Evolutionary conservation across 1,139 yeast species (phyloP).

Genomic region (Zhuliangozyma blackwelliae): DNA sequence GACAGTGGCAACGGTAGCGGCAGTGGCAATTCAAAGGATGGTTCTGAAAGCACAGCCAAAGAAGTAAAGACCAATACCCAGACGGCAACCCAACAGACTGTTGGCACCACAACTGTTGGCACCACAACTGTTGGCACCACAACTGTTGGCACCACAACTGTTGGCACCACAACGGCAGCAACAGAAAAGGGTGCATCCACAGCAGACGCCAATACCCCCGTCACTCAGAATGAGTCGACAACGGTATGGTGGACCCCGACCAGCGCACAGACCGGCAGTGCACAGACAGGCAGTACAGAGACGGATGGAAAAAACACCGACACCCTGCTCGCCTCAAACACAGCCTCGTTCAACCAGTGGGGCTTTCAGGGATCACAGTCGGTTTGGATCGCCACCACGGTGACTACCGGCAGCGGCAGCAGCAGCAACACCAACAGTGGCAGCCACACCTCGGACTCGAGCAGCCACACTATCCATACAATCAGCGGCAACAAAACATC

Average conservation of each 20-base stretch:
- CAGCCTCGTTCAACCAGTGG: slow-evolving; percentile 26
- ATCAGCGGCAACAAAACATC: slow-evolving; percentile 4
- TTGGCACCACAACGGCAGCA: too few relatives aligned
- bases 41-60: not conserved
- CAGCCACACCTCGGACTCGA: not conserved
- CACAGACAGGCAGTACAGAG: slow-evolving; percentile 7
- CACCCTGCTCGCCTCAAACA: too few relatives aligned
- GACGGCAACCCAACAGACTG: slow-evolving; percentile 3
- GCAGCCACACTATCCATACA: not conserved
- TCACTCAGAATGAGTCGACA: slow-evolving; percentile 4
- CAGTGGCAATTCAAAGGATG: not conserved
- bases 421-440: not conserved
- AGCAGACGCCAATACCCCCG: slow-evolving; percentile 4
- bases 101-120: slow-evolving; percentile 8
- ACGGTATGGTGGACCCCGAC: slow-evolving; percentile 14
- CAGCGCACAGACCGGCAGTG: slow-evolving; percentile 4
- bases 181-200: slow-evolving; percentile 5
- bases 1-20: not conserved
- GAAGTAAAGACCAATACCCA: not conserved
- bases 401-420: not conserved
- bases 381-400: slow-evolving; percentile 20
- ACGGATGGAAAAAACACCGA: slow-evolving; percentile 6
- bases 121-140: slow-evolving; percentile 9
- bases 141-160: slow-evolving; percentile 7
- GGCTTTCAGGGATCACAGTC: slow-evolving; percentile 43